Evolutionary conservation across 208 protist genomes (phyloP).

Genomic region (Leishmania tarentolae): DNA sequence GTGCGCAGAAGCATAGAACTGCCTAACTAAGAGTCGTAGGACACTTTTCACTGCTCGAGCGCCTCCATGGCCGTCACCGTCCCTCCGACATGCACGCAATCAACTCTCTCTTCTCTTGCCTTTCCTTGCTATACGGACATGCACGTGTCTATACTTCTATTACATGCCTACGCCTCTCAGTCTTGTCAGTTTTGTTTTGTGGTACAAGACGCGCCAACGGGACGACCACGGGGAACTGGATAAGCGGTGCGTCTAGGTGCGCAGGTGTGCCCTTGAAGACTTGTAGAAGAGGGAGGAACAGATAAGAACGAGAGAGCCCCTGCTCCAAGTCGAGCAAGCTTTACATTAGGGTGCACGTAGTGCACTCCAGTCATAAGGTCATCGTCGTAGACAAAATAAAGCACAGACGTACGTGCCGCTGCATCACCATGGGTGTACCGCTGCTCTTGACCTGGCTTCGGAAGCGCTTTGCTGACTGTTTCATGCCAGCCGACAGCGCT

Average conservation of each 20-base stretch:
- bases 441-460: conserved; percentile 86
- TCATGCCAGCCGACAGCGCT: conserved; percentile 60
- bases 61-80: too few species aligned
- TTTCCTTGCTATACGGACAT: background rate
- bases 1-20: background rate
- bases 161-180: background rate
- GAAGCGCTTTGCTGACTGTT: conserved; percentile 75
- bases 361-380: background rate
- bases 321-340: background rate
- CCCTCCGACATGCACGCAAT: too few species aligned
- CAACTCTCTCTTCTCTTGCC: too few species aligned
- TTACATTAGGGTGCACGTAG: background rate
- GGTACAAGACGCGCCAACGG: background rate
- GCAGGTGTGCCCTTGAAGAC: background rate
- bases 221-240: background rate
- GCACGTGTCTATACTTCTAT: background rate
- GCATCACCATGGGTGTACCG: conserved; percentile 75
- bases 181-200: background rate
- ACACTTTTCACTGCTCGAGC: background rate
- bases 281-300: too few species aligned
- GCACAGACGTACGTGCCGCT: background rate
- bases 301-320: background rate
- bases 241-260: background rate
- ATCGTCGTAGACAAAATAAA: background rate
- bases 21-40: background rate